Conservation (phyloP, 371 early-diverging fungal genomes). For the Mortierella sp. region DNA sequence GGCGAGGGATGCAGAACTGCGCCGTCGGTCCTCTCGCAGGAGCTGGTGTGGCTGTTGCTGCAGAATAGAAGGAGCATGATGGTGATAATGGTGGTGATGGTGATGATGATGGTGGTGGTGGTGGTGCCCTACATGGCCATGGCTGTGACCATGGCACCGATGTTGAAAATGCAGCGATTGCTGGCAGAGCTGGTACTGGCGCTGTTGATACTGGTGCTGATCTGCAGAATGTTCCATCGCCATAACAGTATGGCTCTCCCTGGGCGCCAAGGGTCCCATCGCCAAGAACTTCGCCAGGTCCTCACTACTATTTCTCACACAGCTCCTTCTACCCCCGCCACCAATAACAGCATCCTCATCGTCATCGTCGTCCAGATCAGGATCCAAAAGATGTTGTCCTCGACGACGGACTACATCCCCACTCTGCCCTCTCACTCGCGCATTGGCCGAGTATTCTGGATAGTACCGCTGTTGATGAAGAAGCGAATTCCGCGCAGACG, state of each 20-base stretch:
- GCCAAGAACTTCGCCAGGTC: background rate
- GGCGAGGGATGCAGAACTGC: background rate
- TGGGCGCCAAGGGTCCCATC: background rate
- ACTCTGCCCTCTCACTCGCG: background rate
- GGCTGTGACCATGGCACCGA: background rate
- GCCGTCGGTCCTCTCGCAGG: background rate
- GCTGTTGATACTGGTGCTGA: background rate
- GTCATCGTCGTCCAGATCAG: background rate
- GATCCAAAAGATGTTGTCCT: background rate
- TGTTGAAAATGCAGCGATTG: background rate
- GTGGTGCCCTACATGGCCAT: background rate
- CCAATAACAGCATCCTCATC: background rate
- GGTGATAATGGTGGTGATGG: background rate
- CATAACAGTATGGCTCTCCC: conserved; percentile 15
- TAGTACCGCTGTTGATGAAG: conserved; percentile 4
- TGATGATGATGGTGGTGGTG: background rate
- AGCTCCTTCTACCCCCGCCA: background rate
- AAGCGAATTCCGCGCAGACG: conserved; percentile 4
- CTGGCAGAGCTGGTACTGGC: background rate
- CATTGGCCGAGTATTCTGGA: background rate
- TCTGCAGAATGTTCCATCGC: background rate
- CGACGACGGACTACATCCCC: background rate
- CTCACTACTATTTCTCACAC: background rate
- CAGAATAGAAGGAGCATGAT: background rate
- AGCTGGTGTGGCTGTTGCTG: conserved; percentile 1